Conservation (phyloP, 2,329 filamentous ascomycete species). For the Colletotrichum brevisporum region DNA sequence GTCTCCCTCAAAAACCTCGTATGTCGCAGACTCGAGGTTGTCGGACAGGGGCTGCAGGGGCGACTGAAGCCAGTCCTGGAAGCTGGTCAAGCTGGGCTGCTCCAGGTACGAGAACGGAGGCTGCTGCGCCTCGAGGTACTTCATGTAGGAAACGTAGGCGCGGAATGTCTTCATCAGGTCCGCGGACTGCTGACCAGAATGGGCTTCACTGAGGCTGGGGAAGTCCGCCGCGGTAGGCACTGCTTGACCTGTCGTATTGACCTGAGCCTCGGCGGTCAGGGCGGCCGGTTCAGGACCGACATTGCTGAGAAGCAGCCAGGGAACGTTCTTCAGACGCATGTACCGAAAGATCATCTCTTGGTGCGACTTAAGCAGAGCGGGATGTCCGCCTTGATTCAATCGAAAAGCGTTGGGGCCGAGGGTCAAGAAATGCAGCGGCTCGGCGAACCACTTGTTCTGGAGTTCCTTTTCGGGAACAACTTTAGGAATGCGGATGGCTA, state of each 20-base stretch:
- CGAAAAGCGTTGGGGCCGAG: constrained; percentile 69
- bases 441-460: constrained; percentile 78
- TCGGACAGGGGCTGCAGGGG: constrained; percentile 95
- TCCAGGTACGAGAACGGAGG: constrained; percentile 70
- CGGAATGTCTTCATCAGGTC: constrained; percentile 42
- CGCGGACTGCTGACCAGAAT: constrained; percentile 47
- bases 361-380: constrained; percentile 72
- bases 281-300: constrained; percentile 62
- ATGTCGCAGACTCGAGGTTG: constrained; percentile 96
- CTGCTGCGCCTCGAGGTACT: constrained; percentile 87
- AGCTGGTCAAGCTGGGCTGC: constrained; percentile 65
- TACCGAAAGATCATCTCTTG: constrained; percentile 73
- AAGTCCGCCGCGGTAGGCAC: constrained; percentile 66
- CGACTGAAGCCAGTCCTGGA: constrained; percentile 96
- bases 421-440: constrained; percentile 75
- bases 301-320: constrained; percentile 75
- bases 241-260: constrained; percentile 44
- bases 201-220: constrained; percentile 80
- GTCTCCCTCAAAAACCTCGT: constrained; percentile 98
- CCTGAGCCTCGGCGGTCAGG: constrained; percentile 33
- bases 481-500: constrained; percentile 71
- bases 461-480: constrained; percentile 72
- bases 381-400: constrained; percentile 72
- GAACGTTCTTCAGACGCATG: constrained; percentile 74
- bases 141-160: constrained; percentile 81